Evolutionary conservation across 495 filamentous ascomycete species (phyloP).

Genomic region (Hyaloscypha finlandica): DNA sequence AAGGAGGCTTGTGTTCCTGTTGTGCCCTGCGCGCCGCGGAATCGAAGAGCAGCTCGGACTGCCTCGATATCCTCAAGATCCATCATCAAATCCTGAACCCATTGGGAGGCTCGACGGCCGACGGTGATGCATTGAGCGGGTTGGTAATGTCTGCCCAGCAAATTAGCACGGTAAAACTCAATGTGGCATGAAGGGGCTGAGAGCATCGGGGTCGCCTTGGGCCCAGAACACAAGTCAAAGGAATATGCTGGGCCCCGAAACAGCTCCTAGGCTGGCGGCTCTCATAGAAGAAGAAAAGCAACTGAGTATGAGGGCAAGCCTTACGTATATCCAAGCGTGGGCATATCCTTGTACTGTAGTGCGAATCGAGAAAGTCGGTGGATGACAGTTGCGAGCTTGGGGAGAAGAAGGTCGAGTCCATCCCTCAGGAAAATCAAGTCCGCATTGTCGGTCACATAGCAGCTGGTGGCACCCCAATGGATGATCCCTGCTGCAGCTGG

Average conservation of each 20-base stretch:
- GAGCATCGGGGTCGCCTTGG: background rate
- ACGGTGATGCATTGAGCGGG: constrained; percentile 81
- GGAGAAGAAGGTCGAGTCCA: constrained; percentile 69
- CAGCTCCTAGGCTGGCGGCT: no score
- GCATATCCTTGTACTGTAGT: constrained; percentile 63
- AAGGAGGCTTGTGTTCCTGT: constrained; percentile 60
- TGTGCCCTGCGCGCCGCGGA: constrained; percentile 79
- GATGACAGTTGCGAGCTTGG: constrained; percentile 85
- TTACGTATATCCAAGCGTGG: constrained; percentile 7
- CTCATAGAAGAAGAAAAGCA: background rate
- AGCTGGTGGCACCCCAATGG: constrained; percentile 56
- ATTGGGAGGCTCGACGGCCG: constrained; percentile 75
- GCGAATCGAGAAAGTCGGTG: constrained; percentile 79
- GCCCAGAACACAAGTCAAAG: background rate
- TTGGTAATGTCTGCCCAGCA: constrained; percentile 59
- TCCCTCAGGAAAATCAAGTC: constrained; percentile 79
- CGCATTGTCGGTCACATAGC: constrained; percentile 64
- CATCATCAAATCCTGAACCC: constrained; percentile 73
- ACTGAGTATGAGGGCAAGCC: background rate
- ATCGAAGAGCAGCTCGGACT: constrained; percentile 71
- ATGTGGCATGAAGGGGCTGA: no score
- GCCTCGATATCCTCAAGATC: constrained; percentile 82
- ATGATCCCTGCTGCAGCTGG: constrained; percentile 87
- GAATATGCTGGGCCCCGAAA: no score
- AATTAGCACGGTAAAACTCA: background rate